Percentiles rank a stretch among this genome's conserved stretches.
These are phyloP conservation scores for Cryptosporidium sp. DNA, from an alignment of 169 alveolate genomes.

Conservation along the genomic window DNA sequence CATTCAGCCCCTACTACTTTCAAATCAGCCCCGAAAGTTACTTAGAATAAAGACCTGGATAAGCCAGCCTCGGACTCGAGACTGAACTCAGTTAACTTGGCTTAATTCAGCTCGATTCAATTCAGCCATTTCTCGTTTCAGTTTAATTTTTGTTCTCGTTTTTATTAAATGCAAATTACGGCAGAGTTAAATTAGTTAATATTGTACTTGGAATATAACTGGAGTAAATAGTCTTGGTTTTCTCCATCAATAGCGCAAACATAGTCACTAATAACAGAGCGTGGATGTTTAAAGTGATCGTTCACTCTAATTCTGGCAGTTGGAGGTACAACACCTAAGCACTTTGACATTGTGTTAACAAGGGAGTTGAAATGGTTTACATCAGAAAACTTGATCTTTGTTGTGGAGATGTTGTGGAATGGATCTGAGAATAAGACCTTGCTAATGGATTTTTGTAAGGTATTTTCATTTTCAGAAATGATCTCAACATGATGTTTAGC, in stretches of 20 bases:
- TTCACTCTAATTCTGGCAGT: conserved; percentile 54
- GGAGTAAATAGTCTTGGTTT: conserved; percentile 14
- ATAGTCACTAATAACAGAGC: conserved; percentile 25
- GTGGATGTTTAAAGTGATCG: conserved; percentile 30
- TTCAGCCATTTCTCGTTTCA: background rate
- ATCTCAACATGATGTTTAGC: conserved; percentile 44
- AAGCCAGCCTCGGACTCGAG: background rate
- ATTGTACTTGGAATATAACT: conserved; percentile 38
- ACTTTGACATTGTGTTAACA: conserved; percentile 32
- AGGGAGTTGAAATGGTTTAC: conserved; percentile 34
- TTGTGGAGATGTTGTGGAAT: background rate
- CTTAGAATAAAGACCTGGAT: background rate
- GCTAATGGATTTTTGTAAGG: conserved; percentile 1
- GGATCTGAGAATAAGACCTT: conserved; percentile 15
- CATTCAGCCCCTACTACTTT: background rate
- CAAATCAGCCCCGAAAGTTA: background rate
- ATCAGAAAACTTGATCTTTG: conserved; percentile 32
- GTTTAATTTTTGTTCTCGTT: background rate
- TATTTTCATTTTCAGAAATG: conserved; percentile 17
- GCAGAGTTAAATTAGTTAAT: background rate
- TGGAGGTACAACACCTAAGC: conserved; percentile 60
- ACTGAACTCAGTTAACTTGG: background rate
- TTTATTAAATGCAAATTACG: background rate
- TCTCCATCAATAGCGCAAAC: conserved; percentile 52
- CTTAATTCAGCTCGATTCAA: background rate